Conservation (phyloP, 345 rosid genomes). For the Rubroshorea leprosula region DNA sequence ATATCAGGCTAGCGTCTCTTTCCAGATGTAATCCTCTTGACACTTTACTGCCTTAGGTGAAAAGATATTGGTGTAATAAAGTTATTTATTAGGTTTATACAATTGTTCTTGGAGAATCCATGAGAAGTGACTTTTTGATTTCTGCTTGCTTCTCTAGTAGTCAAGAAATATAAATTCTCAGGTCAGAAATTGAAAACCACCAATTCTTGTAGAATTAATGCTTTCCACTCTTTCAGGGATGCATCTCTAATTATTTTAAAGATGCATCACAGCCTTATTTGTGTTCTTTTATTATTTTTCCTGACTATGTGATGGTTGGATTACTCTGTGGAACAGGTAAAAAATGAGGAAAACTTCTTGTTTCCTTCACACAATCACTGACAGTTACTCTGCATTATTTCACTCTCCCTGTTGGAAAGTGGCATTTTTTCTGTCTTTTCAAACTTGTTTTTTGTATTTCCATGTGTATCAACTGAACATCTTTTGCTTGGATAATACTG, state of each 20-base stretch:
- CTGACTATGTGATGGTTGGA: neutral
- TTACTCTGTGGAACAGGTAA: too few species aligned
- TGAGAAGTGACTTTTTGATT: neutral
- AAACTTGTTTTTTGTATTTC: too few species aligned
- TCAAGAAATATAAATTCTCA: too few species aligned
- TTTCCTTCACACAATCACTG: too few species aligned
- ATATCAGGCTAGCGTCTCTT: neutral
- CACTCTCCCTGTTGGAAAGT: too few species aligned
- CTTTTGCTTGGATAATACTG: too few species aligned
- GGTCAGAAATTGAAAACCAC: neutral
- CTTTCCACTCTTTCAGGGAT: slow-evolving; percentile 5
- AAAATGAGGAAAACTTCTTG: too few species aligned
- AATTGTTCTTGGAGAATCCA: neutral
- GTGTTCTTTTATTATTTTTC: neutral
- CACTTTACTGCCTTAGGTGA: neutral
- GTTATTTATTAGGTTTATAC: neutral
- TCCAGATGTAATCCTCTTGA: neutral
- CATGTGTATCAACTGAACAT: too few species aligned
- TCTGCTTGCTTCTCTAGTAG: too few species aligned
- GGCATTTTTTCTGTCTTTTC: too few species aligned
- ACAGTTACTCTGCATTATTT: too few species aligned
- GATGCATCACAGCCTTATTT: neutral
- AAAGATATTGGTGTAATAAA: neutral
- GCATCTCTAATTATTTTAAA: neutral
- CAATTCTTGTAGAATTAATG: neutral